Conservation (phyloP, 306 rosid genomes). For the Fagus sylvatica region DNA sequence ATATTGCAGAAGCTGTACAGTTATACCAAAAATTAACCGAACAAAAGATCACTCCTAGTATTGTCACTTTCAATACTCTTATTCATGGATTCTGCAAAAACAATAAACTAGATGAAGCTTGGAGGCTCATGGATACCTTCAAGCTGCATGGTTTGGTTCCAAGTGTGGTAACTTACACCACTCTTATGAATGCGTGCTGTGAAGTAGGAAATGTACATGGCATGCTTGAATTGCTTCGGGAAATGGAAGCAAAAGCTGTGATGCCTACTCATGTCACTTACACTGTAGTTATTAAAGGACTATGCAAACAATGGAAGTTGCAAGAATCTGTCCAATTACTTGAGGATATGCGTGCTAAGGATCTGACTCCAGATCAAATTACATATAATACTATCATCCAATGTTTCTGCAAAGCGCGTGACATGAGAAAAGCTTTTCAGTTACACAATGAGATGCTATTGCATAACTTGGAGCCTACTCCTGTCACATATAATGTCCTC, state of each 20-base stretch:
- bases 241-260: conserved; percentile 34
- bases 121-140: conserved; percentile 29
- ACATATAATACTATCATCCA: conserved; percentile 50
- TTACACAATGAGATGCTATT: conserved; percentile 46
- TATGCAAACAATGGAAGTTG: conserved; percentile 41
- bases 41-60: conserved; percentile 37
- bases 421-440: conserved; percentile 45
- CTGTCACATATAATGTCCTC: conserved; percentile 50
- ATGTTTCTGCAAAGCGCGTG: conserved; percentile 45
- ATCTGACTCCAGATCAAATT: conserved; percentile 46
- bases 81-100: conserved; percentile 46
- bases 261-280: conserved; percentile 42
- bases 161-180: conserved; percentile 47
- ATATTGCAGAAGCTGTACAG: conserved; percentile 34
- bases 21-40: conserved; percentile 31
- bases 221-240: conserved; percentile 33
- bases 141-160: conserved; percentile 44
- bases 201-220: conserved; percentile 35
- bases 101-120: conserved; percentile 43
- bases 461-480: conserved; percentile 49
- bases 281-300: conserved; percentile 52
- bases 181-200: conserved; percentile 51
- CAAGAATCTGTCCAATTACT: conserved; percentile 40
- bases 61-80: conserved; percentile 52
- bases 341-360: conserved; percentile 37